Evolutionary conservation across 2,329 filamentous ascomycete species (phyloP).

Genomic region (Penicillium sp.): DNA sequence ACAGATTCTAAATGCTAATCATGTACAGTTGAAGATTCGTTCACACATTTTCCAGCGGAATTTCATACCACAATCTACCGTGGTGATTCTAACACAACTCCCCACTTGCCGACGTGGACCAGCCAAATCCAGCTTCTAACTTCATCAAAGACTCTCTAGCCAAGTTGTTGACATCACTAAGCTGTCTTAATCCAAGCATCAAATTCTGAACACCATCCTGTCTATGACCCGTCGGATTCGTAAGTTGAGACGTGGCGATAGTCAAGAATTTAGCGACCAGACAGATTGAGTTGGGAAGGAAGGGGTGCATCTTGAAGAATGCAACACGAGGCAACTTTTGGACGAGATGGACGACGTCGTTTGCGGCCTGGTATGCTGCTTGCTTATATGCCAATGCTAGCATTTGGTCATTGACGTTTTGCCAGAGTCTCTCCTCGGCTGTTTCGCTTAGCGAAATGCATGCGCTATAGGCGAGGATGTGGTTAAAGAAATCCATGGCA

Average conservation of each 20-base stretch:
- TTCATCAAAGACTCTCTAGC: constrained; percentile 2
- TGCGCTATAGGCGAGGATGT: background rate
- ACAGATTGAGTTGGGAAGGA: constrained; percentile 1
- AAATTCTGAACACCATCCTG: background rate
- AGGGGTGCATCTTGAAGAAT: constrained; percentile 4
- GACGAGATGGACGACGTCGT: background rate
- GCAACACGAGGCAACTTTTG: background rate
- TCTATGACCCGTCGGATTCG: background rate
- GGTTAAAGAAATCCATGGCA: background rate
- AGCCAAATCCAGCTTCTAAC: background rate
- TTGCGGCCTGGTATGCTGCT: background rate
- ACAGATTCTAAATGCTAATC: background rate
- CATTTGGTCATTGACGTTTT: constrained; percentile 2
- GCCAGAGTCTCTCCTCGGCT: background rate
- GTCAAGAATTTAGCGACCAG: constrained; percentile 1
- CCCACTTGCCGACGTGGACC: background rate
- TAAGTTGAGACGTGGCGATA: background rate
- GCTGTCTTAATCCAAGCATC: background rate
- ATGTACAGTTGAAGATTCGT: background rate
- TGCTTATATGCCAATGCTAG: constrained; percentile 1
- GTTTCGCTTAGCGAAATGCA: constrained; percentile 1
- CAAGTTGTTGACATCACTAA: constrained; percentile 2
- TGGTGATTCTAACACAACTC: background rate
- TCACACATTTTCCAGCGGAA: background rate
- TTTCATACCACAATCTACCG: background rate